Evolutionary conservation across 179 eudicot genomes (phyloP).

Genomic region (Heliamphora pulchella): DNA sequence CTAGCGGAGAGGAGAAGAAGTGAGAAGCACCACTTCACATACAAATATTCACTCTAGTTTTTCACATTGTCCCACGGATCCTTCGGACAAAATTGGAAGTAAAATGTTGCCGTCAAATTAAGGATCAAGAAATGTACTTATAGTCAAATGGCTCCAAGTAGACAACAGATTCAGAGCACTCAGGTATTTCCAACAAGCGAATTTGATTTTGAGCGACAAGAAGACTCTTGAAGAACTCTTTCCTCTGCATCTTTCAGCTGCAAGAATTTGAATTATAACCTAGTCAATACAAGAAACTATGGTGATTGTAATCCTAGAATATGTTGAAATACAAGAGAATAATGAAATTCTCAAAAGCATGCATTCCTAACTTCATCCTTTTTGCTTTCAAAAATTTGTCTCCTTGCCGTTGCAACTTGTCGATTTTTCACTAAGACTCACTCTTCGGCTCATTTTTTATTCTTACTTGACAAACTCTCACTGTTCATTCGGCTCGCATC

Average conservation of each 20-base stretch:
- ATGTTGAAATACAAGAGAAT: not conserved
- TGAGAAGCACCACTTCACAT: slow-evolving; percentile 3
- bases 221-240: slow-evolving; percentile 17
- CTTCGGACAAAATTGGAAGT: slow-evolving; percentile 5
- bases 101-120: not conserved
- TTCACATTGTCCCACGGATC: slow-evolving; percentile 9
- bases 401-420: no score
- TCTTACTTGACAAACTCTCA: no score
- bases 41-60: not conserved
- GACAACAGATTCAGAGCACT: slow-evolving; percentile 15
- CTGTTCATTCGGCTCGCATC: no score
- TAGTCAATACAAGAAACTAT: not conserved
- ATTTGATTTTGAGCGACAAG: slow-evolving; percentile 12
- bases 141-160: slow-evolving; percentile 10
- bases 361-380: not conserved
- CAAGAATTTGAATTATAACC: not conserved
- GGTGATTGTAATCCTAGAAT: not conserved
- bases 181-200: slow-evolving; percentile 10
- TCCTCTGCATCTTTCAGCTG: slow-evolving; percentile 27
- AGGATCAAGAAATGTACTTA: not conserved
- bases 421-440: no score
- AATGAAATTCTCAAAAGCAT: not conserved
- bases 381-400: not conserved
- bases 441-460: no score
- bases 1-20: not conserved